phyloP scores from a whole-genome alignment of 2,329 filamentous ascomycete species.

The Colletotrichum sp. region DNA sequence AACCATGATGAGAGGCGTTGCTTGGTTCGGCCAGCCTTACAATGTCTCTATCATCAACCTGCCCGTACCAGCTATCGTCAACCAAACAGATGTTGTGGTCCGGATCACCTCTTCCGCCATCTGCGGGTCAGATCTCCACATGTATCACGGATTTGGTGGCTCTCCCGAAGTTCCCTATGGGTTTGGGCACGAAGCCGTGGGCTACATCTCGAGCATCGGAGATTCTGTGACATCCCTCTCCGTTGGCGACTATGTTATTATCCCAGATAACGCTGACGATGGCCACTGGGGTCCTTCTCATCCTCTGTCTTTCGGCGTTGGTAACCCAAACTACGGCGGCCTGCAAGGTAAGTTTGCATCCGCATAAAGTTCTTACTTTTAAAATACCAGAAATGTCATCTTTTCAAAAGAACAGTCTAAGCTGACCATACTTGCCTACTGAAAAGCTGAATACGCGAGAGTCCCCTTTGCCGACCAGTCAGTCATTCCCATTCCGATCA shows the following conservation, averaged over 20 bases:
- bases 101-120: conserved; percentile 36
- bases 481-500: conserved; percentile 58
- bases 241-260: conserved; percentile 43
- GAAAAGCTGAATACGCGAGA: conserved; percentile 55
- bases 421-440: background rate
- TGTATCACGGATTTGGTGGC: conserved; percentile 30
- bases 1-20: background rate
- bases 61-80: conserved; percentile 18
- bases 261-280: conserved; percentile 28
- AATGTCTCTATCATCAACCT: background rate
- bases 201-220: conserved; percentile 39
- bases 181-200: conserved; percentile 46
- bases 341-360: background rate
- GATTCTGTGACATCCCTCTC: conserved; percentile 34
- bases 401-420: background rate
- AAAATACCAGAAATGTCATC: background rate
- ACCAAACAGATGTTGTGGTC: conserved; percentile 37
- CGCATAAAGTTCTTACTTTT: background rate
- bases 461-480: conserved; percentile 73
- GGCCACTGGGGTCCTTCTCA: background rate
- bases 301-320: background rate
- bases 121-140: conserved; percentile 39
- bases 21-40: background rate
- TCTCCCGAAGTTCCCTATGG: conserved; percentile 21
- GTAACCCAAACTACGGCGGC: background rate